phyloP scores from a whole-genome alignment of 2,329 filamentous ascomycete genomes.

The Xylaria sp. region DNA sequence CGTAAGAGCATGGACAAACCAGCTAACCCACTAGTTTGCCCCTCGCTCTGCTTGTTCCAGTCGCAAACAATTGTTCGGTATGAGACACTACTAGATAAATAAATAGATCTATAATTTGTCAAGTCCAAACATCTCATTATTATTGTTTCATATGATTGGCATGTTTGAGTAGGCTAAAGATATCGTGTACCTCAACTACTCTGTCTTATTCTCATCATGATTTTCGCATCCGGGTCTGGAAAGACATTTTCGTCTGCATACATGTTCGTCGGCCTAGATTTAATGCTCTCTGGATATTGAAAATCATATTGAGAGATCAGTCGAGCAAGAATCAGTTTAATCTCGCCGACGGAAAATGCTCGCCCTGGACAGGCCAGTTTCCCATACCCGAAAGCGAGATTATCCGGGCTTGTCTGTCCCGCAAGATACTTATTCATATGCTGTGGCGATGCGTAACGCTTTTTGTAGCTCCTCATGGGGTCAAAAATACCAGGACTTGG shows the following conservation, averaged over 20 bases:
- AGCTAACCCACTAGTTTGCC: neutral
- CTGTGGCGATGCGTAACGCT: slow-evolving; percentile 27
- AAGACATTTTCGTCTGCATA: too few relatives aligned
- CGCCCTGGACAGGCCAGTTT: slow-evolving; percentile 34
- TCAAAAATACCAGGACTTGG: slow-evolving; percentile 33
- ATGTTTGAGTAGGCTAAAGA: neutral
- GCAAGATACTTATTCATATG: slow-evolving; percentile 26
- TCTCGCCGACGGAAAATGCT: slow-evolving; percentile 28
- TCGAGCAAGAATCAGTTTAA: slow-evolving; percentile 33
- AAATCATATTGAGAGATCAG: slow-evolving; percentile 24
- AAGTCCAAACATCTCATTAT: too few relatives aligned
- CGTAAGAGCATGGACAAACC: too few relatives aligned
- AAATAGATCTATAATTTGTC: neutral
- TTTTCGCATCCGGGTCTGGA: neutral
- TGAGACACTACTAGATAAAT: neutral
- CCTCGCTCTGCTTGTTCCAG: neutral
- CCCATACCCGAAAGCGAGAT: slow-evolving; percentile 35
- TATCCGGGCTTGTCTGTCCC: slow-evolving; percentile 24
- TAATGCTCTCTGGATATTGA: slow-evolving; percentile 3
- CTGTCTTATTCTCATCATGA: neutral
- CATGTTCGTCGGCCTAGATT: too few relatives aligned
- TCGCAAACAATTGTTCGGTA: neutral
- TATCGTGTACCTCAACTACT: neutral
- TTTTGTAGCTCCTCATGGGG: slow-evolving; percentile 33
- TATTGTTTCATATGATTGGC: neutral